Percentiles rank a stretch among this genome's conserved stretches.
Evolutionary conservation across 305 asterid species (phyloP).

Genomic region (Fraxinus platypoda): DNA sequence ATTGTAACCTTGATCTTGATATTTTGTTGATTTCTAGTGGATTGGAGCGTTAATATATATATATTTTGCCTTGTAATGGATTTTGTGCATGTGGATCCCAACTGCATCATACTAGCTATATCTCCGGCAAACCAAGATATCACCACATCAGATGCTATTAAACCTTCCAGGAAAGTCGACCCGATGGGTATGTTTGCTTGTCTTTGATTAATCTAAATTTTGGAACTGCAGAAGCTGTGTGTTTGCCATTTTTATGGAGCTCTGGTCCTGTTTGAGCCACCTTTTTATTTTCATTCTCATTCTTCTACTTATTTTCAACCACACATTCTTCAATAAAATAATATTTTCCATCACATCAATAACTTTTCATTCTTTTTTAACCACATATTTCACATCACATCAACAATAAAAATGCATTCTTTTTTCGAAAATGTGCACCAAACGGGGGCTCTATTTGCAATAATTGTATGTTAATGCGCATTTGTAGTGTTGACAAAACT

Average conservation of each 20-base stretch:
- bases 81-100: conserved; percentile 51
- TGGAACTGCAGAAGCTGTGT: conserved; percentile 15
- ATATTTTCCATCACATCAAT: no score
- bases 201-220: conserved; percentile 1
- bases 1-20: no score
- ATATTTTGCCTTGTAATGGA: neutral
- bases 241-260: conserved; percentile 18
- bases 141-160: conserved; percentile 95
- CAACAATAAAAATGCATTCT: no score
- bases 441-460: conserved; percentile 11
- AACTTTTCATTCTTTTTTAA: no score
- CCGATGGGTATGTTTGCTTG: conserved; percentile 53
- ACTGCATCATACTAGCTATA: conserved; percentile 84
- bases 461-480: conserved; percentile 76
- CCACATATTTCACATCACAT: no score
- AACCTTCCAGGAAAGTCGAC: conserved; percentile 85
- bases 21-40: no score
- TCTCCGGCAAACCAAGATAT: conserved; percentile 97
- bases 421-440: no score
- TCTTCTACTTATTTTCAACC: no score
- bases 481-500: conserved; percentile 94
- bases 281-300: no score
- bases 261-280: no score
- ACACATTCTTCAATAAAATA: no score
- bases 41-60: no score